A percentile compares a stretch with the other conserved stretches of the same genome.
Evolutionary conservation across 2,329 filamentous ascomycete genomes (phyloP).

Genomic region (Ceratocystis harringtonii): DNA sequence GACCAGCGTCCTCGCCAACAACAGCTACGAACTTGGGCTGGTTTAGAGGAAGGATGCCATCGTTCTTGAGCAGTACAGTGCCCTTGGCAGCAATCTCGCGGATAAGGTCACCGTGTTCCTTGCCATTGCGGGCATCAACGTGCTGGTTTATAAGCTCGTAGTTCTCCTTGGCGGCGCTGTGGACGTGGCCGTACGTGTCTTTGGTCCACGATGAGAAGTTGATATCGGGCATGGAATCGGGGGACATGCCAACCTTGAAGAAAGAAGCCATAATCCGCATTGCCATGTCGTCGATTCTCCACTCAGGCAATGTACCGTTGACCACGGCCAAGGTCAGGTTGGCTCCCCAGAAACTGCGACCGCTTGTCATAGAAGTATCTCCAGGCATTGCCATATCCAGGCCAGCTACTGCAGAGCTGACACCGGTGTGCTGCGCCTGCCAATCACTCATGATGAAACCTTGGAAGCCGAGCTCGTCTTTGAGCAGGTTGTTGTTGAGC

Average conservation of each 20-base stretch:
- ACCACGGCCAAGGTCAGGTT: constrained; percentile 79
- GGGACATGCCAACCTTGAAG: constrained; percentile 47
- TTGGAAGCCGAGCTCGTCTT: constrained; percentile 46
- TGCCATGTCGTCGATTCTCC: constrained; percentile 82
- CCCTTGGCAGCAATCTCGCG: constrained; percentile 64
- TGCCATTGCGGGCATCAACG: constrained; percentile 61
- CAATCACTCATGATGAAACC: constrained; percentile 55
- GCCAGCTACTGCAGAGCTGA: constrained; percentile 51
- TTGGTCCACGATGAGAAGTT: constrained; percentile 84
- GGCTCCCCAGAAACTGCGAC: constrained; percentile 62
- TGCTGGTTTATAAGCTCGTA: constrained; percentile 61
- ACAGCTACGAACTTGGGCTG: constrained; percentile 62
- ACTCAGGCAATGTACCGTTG: constrained; percentile 78
- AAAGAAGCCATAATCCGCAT: constrained; percentile 63
- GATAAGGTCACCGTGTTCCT: constrained; percentile 55
- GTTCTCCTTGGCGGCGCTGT: constrained; percentile 46
- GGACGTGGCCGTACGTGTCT: constrained; percentile 56
- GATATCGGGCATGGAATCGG: constrained; percentile 36
- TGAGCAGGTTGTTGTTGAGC: constrained; percentile 59
- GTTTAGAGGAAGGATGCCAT: constrained; percentile 58
- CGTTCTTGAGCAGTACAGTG: constrained; percentile 82
- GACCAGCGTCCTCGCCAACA: constrained; percentile 70
- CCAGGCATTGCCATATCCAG: constrained; percentile 84
- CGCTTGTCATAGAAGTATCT: constrained; percentile 62
- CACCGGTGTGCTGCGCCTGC: constrained; percentile 58